Evolutionary conservation across 805 yeast species (phyloP).

Genomic region (Metschnikowia cerradonensis): DNA sequence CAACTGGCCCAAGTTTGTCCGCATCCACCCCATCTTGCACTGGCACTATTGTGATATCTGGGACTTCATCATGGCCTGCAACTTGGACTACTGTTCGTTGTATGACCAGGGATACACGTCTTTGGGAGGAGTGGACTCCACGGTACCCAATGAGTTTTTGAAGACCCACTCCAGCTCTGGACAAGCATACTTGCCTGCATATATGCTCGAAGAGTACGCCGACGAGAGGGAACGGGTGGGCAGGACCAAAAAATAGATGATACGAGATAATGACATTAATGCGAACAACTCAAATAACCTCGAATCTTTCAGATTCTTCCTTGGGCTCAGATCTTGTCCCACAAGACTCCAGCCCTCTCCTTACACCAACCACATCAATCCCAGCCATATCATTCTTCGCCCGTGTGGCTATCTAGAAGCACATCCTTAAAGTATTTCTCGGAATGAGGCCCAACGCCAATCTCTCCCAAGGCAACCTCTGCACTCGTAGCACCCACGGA

Average conservation of each 20-base stretch:
- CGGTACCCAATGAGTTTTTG: slow-evolving; percentile 65
- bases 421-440: slow-evolving; percentile 27
- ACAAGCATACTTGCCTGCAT: slow-evolving; percentile 48
- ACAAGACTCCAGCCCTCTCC: too few species aligned
- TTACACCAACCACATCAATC: too few species aligned
- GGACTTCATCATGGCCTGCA: slow-evolving; percentile 63
- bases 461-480: slow-evolving; percentile 66
- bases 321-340: too few species aligned
- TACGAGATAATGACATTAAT: background rate
- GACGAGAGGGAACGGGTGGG: slow-evolving; percentile 53
- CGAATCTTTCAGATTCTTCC: too few species aligned
- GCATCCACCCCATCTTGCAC: slow-evolving; percentile 84
- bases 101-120: slow-evolving; percentile 89
- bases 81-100: slow-evolving; percentile 66
- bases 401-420: slow-evolving; percentile 6
- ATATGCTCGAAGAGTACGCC: slow-evolving; percentile 54
- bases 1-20: slow-evolving; percentile 83
- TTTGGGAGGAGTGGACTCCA: slow-evolving; percentile 72
- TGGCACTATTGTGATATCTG: slow-evolving; percentile 86
- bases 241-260: slow-evolving; percentile 16
- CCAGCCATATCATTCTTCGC: background rate
- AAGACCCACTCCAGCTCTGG: slow-evolving; percentile 7
- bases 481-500: slow-evolving; percentile 65
- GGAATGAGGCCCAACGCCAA: slow-evolving; percentile 80
- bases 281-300: too few species aligned